Percentiles rank a stretch among this genome's conserved stretches.
These are phyloP conservation scores for Pseudoscleropodium purum DNA, from an alignment of 225 moss, liverwort and hornwort genomes.

Conservation along the genomic window DNA sequence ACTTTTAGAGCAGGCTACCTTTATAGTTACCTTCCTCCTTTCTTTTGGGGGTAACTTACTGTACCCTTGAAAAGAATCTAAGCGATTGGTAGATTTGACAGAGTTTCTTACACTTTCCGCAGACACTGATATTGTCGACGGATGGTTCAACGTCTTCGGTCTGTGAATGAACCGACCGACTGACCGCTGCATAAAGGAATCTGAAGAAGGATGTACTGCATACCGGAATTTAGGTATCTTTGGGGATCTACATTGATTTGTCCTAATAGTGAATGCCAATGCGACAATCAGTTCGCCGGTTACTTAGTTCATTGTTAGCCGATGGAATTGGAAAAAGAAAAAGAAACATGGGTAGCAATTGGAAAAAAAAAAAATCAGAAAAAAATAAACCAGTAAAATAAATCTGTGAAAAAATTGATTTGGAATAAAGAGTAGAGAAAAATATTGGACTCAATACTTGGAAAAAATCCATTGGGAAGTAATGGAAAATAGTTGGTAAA, in stretches of 20 bases:
- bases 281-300: accelerated
- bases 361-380: accelerated
- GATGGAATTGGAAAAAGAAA: neutral
- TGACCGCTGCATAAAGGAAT: neutral
- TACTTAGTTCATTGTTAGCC: neutral
- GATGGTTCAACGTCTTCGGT: neutral
- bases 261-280: neutral
- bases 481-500: neutral
- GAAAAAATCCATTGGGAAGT: neutral
- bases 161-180: no score
- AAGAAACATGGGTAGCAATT: neutral
- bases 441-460: accelerated
- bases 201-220: neutral
- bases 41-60: neutral
- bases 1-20: no score
- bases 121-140: neutral
- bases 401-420: neutral
- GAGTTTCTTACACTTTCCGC: neutral
- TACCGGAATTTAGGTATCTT: neutral
- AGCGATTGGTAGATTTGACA: neutral
- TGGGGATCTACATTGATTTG: no score
- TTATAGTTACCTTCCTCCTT: no score
- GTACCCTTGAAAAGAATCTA: no score
- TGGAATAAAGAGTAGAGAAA: neutral
- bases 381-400: accelerated